Percentiles rank a stretch among this genome's conserved stretches.
Conservation (phyloP, 225 moss, liverwort and hornwort species). For the Bryoerythrophyllum caledonicum region DNA sequence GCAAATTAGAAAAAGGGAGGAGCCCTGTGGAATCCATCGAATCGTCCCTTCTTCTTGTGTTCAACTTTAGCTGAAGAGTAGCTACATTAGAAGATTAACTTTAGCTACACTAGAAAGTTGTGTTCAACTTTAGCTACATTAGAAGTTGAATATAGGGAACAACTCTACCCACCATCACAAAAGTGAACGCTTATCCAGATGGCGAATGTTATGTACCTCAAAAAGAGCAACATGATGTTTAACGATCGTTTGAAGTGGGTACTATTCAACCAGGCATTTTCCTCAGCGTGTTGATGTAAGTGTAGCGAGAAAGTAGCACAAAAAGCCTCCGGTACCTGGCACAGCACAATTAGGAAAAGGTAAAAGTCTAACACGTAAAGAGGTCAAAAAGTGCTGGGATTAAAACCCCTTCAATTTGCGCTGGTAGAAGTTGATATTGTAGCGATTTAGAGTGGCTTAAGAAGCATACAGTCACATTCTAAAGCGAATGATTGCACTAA, state of each 20-base stretch:
- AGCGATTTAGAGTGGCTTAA: not conserved
- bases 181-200: no score
- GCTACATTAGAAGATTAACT: no score
- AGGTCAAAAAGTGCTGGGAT: not conserved
- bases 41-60: no score
- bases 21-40: no score
- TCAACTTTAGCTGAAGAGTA: no score
- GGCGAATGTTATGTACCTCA: conserved; percentile 20
- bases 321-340: conserved; percentile 61
- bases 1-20: no score
- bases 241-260: conserved; percentile 15
- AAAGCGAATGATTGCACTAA: not conserved
- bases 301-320: conserved; percentile 59
- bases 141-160: no score
- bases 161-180: no score
- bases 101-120: no score
- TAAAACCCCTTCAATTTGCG: not conserved
- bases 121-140: no score
- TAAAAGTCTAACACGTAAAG: not conserved
- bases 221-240: conserved; percentile 12
- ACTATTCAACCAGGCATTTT: conserved; percentile 31
- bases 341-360: conserved; percentile 16
- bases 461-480: not conserved
- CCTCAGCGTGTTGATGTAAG: conserved; percentile 63
- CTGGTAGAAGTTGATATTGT: not conserved